Conservation (phyloP, 768 basidiomycete species). For the Termitomyces sp. region DNA sequence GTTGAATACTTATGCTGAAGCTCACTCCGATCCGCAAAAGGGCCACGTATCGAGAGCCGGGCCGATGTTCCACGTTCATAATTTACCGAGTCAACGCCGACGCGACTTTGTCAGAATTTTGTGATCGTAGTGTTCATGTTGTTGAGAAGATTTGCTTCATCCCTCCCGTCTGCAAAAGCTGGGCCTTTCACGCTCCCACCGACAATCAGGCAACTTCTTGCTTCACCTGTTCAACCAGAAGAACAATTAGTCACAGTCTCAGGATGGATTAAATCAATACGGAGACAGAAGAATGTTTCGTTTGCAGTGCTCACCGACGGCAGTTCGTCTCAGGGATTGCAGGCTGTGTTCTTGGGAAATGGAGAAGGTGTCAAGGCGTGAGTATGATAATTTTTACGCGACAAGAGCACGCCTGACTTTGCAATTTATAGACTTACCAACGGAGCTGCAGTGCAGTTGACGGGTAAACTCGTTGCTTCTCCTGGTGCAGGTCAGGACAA, state of each 20-base stretch:
- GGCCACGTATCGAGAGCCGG: constrained; percentile 4
- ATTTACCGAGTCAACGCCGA: neutral
- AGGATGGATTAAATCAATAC: constrained; percentile 85
- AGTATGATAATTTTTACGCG: neutral
- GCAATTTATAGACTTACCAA: constrained; percentile 17
- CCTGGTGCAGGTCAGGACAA: constrained; percentile 44
- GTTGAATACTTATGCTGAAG: too few relatives aligned
- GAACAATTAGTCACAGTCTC: constrained; percentile 42
- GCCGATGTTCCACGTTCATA: neutral
- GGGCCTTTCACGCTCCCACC: constrained; percentile 13
- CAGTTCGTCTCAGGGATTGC: constrained; percentile 63
- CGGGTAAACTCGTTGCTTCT: constrained; percentile 40
- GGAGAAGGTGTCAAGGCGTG: constrained; percentile 27
- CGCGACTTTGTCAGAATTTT: neutral
- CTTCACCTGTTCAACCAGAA: neutral
- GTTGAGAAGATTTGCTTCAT: constrained; percentile 9
- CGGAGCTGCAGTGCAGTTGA: constrained; percentile 18
- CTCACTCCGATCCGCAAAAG: neutral
- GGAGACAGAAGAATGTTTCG: constrained; percentile 84
- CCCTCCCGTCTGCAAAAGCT: neutral
- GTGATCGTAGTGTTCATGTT: constrained; percentile 2
- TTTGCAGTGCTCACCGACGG: constrained; percentile 86
- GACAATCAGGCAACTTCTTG: constrained; percentile 14
- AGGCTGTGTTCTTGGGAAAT: constrained; percentile 64
- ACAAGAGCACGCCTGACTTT: neutral